Evolutionary conservation across 257 asterid species (phyloP), one percentile per base, ranked within the genome.

Genomic region (Solanum dulcamara): DNA sequence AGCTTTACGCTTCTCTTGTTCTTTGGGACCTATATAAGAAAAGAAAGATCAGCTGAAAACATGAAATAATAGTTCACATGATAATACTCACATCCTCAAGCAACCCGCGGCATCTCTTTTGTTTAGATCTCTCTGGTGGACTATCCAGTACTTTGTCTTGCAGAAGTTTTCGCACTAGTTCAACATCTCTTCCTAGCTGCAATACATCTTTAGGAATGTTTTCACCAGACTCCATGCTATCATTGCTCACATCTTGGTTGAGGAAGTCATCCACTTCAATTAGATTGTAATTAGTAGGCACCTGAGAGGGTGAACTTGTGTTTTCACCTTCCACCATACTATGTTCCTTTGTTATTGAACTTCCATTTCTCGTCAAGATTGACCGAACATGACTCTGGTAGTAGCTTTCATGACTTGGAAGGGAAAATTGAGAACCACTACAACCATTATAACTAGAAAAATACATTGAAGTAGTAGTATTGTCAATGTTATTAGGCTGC

Each of bases 211-310:
- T 88, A 7, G 62, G 60, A 71, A 8, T 30, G 51, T 85, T 86
- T 48, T 85, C 89, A 28, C 59, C 60, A 44, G 90, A 85, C 81
- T 88, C 86, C 28, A 48, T 64, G 33, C 90, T 87, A 55, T 89
- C 91, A 40, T 85, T 90, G 87, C 89, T 89, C n/a, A 87, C 70
- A 71, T 92, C 92, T 87, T 84, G 89, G 89, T 88, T 88, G 17
- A 91, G 83, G 87, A 88, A 88, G 20, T 86, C 88, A 77, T 86
- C 90, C 22, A 38, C 68, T 83, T 90, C 91, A 86, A 86, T 72
- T 38, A 37, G 75, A 83, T 86, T 53, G 75, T 57, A 70, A 37
- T 15, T 48, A 77, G 57, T 42, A 51, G 22, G 42, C 6, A 67
- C 22, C 68, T 85, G 85, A 37, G 46, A 83, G 64, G 72, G 84